Conservation (phyloP, 441 rosid species). For the Corymbia calophylla region DNA sequence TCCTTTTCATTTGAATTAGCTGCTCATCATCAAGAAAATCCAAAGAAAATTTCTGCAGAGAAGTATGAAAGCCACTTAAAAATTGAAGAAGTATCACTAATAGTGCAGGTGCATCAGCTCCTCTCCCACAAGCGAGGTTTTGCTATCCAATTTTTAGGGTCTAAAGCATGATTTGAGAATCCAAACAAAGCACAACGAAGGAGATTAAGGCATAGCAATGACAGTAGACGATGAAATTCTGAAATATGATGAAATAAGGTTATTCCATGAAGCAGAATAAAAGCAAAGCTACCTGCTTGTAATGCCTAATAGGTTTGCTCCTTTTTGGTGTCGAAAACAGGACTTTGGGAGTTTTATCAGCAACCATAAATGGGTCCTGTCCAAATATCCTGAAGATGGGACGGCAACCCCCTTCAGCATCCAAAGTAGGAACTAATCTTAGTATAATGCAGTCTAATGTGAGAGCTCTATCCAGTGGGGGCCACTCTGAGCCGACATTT, state of each 20-base stretch:
- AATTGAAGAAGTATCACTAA: background rate
- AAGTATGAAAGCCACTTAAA: background rate
- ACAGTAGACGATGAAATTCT: background rate
- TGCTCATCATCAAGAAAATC: background rate
- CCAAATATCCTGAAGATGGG: conserved; percentile 86
- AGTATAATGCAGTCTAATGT: conserved; percentile 82
- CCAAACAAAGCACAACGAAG: background rate
- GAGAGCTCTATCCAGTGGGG: conserved; percentile 84
- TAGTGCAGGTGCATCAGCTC: background rate
- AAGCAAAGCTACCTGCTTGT: conserved; percentile 60
- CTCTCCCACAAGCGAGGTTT: background rate
- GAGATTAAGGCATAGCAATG: background rate
- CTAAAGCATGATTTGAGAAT: background rate
- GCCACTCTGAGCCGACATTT: conserved; percentile 87
- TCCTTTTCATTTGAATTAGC: background rate
- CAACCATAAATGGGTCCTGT: conserved; percentile 66
- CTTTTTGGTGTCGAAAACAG: conserved; percentile 59
- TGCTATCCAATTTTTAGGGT: background rate
- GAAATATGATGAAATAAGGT: background rate
- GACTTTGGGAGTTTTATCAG: conserved; percentile 46
- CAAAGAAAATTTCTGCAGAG: background rate
- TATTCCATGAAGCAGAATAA: background rate
- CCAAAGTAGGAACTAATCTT: conserved; percentile 65
- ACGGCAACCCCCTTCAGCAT: conserved; percentile 71
- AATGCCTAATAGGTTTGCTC: conserved; percentile 48